Conservation (phyloP, 192 early-diverging fungal genomes). For the Thoreauomyces humboldtii region DNA sequence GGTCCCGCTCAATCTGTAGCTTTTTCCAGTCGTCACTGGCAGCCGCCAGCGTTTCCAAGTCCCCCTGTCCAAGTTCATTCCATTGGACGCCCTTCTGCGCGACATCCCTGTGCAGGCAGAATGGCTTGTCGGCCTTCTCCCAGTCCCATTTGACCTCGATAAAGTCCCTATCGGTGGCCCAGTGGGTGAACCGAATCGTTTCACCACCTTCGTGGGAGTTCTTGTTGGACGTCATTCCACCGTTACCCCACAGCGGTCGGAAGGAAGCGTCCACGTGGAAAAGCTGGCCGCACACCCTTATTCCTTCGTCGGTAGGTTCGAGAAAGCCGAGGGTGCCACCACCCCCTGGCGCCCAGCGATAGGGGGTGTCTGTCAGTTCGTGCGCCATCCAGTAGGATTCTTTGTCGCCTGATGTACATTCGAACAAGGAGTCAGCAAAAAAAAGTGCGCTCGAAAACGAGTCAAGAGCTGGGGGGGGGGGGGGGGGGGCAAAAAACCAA, state of each 20-base stretch:
- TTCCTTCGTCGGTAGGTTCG: neutral
- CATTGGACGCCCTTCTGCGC: neutral
- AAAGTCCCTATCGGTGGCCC: conserved; percentile 4
- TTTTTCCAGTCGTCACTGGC: too few species aligned
- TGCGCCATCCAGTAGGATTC: conserved; percentile 67
- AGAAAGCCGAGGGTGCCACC: conserved; percentile 48
- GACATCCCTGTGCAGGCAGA: conserved; percentile 22
- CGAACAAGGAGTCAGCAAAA: neutral
- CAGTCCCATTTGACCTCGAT: conserved; percentile 26
- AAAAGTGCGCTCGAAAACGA: too few species aligned
- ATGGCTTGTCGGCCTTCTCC: conserved; percentile 36
- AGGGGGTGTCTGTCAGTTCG: conserved; percentile 50
- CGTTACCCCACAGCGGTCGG: conserved; percentile 35
- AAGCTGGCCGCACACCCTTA: conserved; percentile 27
- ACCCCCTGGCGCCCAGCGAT: conserved; percentile 47
- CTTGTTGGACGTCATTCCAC: conserved; percentile 29
- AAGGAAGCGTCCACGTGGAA: conserved; percentile 19
- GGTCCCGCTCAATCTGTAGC: too few species aligned
- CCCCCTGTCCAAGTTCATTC: neutral
- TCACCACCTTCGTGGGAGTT: neutral
- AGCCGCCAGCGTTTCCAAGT: neutral
- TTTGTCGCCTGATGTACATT: conserved; percentile 56
- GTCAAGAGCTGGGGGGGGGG: too few species aligned
- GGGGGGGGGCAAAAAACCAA: too few species aligned
- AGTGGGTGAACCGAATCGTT: neutral